Evolutionary conservation across 768 basidiomycete species (phyloP).

Genomic region (Cubamyces lactineus): DNA sequence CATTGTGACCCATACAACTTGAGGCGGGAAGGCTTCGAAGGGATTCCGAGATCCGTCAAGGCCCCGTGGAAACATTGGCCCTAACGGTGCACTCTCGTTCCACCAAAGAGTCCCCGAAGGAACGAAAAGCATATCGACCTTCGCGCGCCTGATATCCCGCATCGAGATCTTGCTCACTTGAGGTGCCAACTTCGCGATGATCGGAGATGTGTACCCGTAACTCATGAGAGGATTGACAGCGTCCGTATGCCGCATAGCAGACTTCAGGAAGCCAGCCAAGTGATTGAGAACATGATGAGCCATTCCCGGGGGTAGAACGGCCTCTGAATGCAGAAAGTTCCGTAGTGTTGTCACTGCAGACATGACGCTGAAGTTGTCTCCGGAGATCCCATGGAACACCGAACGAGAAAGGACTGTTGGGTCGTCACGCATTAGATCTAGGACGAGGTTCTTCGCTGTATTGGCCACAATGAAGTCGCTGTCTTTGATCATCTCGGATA

Average conservation of each 20-base stretch:
- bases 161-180: conserved; percentile 76
- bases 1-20: conserved; percentile 58
- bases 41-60: conserved; percentile 31
- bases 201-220: conserved; percentile 58
- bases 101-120: conserved; percentile 79
- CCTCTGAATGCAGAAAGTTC: conserved; percentile 59
- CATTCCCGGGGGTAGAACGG: conserved; percentile 62
- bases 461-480: conserved; percentile 55
- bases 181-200: conserved; percentile 58
- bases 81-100: conserved; percentile 51
- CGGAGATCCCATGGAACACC: conserved; percentile 60
- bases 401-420: conserved; percentile 67
- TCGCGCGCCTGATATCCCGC: conserved; percentile 72
- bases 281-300: conserved; percentile 72
- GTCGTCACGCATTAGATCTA: conserved; percentile 77
- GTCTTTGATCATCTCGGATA: conserved; percentile 59
- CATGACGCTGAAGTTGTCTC: conserved; percentile 49
- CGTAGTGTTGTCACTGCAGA: conserved; percentile 56
- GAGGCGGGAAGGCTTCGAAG: conserved; percentile 40
- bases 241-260: conserved; percentile 48
- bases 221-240: conserved; percentile 48
- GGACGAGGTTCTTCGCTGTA: conserved; percentile 56
- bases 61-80: conserved; percentile 63
- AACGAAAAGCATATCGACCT: conserved; percentile 67
- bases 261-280: conserved; percentile 68